Percentiles rank a stretch among this genome's conserved stretches.
These are phyloP conservation scores for Cucumis melo DNA, from an alignment of 306 rosid species.

Conservation along the genomic window DNA sequence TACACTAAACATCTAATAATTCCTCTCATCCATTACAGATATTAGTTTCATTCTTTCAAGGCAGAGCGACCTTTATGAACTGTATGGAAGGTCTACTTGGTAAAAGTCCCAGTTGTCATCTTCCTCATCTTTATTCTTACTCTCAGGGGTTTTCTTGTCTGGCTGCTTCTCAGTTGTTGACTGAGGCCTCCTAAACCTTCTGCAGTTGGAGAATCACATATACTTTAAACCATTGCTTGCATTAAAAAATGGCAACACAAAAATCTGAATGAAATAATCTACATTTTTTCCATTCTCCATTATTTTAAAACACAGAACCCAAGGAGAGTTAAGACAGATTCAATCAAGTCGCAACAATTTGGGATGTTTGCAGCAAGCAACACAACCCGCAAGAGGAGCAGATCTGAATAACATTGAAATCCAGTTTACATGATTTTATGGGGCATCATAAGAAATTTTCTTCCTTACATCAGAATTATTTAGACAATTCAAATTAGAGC, in stretches of 20 bases:
- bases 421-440: background rate
- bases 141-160: constrained; percentile 6
- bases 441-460: background rate
- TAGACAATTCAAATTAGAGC: background rate
- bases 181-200: constrained; percentile 6
- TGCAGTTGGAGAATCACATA: background rate
- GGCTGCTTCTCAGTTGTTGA: background rate
- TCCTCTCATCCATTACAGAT: background rate
- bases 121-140: background rate
- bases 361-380: background rate
- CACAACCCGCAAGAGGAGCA: background rate
- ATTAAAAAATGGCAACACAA: background rate
- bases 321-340: background rate
- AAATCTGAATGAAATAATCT: background rate
- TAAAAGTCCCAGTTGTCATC: constrained; percentile 24
- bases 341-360: background rate
- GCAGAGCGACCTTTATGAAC: background rate
- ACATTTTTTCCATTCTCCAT: background rate
- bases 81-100: constrained; percentile 25
- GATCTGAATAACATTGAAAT: background rate
- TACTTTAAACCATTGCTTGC: background rate
- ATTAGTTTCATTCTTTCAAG: background rate
- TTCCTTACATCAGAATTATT: background rate
- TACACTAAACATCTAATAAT: too few relatives aligned
- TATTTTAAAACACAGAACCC: background rate